Base-by-base conservation (phyloP, 2,329 filamentous ascomycete genomes). In the Aureobasidium zeae region DNA sequence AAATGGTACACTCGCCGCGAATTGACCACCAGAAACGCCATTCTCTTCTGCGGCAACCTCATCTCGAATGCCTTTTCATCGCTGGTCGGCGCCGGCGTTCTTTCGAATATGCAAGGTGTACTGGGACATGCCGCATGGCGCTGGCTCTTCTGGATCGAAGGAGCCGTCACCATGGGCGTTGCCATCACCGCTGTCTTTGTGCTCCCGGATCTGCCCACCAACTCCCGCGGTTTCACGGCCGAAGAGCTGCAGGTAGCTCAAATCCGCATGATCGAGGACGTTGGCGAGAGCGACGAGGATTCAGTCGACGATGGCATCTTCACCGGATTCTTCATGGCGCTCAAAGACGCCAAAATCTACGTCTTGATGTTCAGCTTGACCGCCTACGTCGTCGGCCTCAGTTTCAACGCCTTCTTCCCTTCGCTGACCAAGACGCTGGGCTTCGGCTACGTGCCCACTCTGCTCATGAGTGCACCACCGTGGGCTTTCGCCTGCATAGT, bases 11-110 rank as follows among this genome's bases (percentile, higher is more conserved):
- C 68, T 2, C 67, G 67, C 44, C 60, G 64, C n/a, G 70, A 74
- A 51, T 47, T 57, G 15, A 50, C 49, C 3, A 48, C 48, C 4
- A 42, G 55, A 11, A 55, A 49, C 29, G 48, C 54, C 9, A 52
- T 56, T 5, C 43, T 57, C 5, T 55, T 53, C 45, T 51, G 49
- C 20, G 54, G 53, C 16, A 52, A 51, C 39, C 49, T 54, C 22
- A 47, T 57, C 25, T 79, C 78, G 1, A 79, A 79, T 3, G 81
- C 81, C 2, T 85, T 86, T 53, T 81, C 78, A 0, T 81, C 81
- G 5, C 52, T 70, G 2, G 64, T 70, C 16, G 66, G 65, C 10
- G 65, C 66, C n/a, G 67, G 79, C 3, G 81, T 86, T 42, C 79
- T 73, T 1, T 63, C 68, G 13, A 73, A 77, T 43, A 74, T 86